phyloP scores from a whole-genome alignment of 1,139 yeast species.

The Hyphopichia buzzinii region DNA sequence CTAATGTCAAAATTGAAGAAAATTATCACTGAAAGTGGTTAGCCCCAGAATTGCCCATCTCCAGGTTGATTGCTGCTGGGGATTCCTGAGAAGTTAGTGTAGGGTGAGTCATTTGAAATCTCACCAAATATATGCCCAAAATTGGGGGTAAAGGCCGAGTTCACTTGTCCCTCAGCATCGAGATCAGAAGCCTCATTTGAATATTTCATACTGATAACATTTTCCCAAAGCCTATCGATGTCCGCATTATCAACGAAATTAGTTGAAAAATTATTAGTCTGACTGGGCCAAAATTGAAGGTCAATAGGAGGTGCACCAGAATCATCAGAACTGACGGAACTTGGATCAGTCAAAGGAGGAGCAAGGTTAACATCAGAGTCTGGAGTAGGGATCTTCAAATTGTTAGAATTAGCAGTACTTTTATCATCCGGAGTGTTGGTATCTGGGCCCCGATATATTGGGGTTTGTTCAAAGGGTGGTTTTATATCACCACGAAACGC shows the following conservation, averaged over 20 bases:
- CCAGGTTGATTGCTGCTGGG: too few relatives aligned
- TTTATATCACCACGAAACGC: background rate
- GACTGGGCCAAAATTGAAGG: background rate
- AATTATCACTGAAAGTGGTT: too few relatives aligned
- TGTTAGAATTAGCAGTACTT: background rate
- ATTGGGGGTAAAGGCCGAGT: too few relatives aligned
- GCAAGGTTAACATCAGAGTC: background rate
- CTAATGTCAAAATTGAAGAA: too few relatives aligned
- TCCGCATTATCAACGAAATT: conserved; percentile 31
- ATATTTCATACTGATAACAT: conserved; percentile 33
- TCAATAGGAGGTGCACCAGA: background rate
- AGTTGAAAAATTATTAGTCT: conserved; percentile 16
- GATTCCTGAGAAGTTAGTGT: too few relatives aligned
- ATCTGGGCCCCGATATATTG: background rate
- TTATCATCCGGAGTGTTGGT: background rate
- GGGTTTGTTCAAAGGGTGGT: background rate
- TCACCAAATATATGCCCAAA: too few relatives aligned
- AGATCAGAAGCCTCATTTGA: conserved; percentile 11
- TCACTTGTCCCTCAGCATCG: too few relatives aligned
- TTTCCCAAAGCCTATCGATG: conserved; percentile 41
- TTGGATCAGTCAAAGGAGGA: background rate
- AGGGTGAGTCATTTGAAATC: too few relatives aligned
- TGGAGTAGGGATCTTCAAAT: too few relatives aligned
- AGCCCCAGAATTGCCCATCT: too few relatives aligned
- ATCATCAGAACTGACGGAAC: background rate